Conservation (phyloP, 1,284 basidiomycete genomes). For the Porogramme epimiltina region DNA sequence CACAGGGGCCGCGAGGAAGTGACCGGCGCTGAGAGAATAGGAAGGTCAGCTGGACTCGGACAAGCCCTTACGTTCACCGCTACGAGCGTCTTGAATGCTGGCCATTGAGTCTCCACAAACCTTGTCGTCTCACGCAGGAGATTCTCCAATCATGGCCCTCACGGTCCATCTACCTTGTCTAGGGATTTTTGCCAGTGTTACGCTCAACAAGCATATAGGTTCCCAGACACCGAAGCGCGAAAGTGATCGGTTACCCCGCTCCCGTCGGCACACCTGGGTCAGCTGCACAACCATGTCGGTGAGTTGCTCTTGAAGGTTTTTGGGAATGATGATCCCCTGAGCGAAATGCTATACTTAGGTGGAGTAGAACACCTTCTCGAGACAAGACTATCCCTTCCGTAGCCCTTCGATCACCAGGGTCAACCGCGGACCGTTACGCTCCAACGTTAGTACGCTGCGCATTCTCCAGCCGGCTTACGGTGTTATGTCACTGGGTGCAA, state of each 20-base stretch:
- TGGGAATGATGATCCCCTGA: conserved; percentile 9
- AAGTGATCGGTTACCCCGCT: conserved; percentile 11
- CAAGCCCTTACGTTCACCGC: neutral
- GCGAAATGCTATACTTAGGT: conserved; percentile 6
- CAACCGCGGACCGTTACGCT: too few relatives aligned
- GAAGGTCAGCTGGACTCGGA: neutral
- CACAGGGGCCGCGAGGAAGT: neutral
- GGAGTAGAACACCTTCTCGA: conserved; percentile 5
- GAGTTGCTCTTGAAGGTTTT: conserved; percentile 1
- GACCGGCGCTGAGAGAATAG: neutral
- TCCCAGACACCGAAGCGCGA: conserved; percentile 7
- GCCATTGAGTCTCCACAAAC: neutral
- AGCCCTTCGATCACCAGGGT: neutral
- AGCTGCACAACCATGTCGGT: conserved; percentile 13
- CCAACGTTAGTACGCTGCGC: too few relatives aligned
- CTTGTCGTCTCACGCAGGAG: neutral
- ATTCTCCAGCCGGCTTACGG: too few relatives aligned
- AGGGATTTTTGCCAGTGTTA: too few relatives aligned
- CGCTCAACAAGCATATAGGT: neutral
- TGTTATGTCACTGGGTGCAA: too few relatives aligned
- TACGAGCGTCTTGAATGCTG: neutral
- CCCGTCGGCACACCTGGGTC: conserved; percentile 11
- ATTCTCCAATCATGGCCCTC: neutral
- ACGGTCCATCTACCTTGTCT: too few relatives aligned
- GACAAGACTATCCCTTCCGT: conserved; percentile 1